Conservation (phyloP, 371 early-diverging fungal species). For the Apophysomyces sp. region DNA sequence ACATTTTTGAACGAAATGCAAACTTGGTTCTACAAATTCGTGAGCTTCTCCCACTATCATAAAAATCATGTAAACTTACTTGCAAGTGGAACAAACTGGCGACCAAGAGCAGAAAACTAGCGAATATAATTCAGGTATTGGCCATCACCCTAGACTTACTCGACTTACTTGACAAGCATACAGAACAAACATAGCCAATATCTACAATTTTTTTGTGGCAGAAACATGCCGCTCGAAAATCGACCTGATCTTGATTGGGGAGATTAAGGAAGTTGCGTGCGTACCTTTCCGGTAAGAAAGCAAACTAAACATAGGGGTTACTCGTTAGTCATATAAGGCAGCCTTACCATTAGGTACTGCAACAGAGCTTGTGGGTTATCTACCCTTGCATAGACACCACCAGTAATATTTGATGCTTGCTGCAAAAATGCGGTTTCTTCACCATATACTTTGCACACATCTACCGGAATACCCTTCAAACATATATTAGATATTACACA, state of each 20-base stretch:
- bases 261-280: conserved; percentile 69
- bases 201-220: conserved; percentile 93
- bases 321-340: not conserved
- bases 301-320: conserved; percentile 47
- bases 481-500: conserved; percentile 1
- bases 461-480: conserved; percentile 76
- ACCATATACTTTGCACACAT: conserved; percentile 83
- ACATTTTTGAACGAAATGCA: conserved; percentile 56
- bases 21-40: conserved; percentile 60
- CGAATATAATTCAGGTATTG: not conserved
- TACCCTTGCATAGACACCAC: conserved; percentile 77
- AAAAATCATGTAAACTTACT: conserved; percentile 34
- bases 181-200: conserved; percentile 94
- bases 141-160: not conserved
- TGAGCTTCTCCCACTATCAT: not conserved
- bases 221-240: conserved; percentile 95
- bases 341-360: conserved; percentile 80
- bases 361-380: conserved; percentile 69
- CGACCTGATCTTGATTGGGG: conserved; percentile 81
- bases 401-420: conserved; percentile 90
- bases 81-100: conserved; percentile 80
- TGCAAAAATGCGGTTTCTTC: conserved; percentile 86
- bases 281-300: conserved; percentile 82
- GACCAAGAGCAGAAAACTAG: conserved; percentile 74
- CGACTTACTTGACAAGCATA: conserved; percentile 89